Evolutionary conservation across 1,139 yeast species (phyloP).

Genomic region (Saccharomyces hybrid): DNA sequence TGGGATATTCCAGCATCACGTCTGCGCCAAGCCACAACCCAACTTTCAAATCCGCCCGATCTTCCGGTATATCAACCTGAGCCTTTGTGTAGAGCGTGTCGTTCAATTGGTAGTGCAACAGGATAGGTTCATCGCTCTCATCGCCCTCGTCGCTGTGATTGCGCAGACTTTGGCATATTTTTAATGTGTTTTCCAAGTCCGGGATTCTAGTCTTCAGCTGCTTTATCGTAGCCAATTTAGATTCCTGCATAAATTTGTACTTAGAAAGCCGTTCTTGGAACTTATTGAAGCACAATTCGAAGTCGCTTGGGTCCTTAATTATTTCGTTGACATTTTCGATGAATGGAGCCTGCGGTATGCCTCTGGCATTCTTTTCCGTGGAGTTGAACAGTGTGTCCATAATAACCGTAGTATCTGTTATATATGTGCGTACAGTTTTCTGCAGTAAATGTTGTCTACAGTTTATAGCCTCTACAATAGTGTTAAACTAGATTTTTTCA

Average conservation of each 20-base stretch:
- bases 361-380: conserved; percentile 64
- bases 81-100: conserved; percentile 90
- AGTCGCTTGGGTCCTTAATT: conserved; percentile 62
- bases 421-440: not conserved
- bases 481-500: not conserved
- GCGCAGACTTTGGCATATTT: conserved; percentile 56
- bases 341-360: conserved; percentile 95
- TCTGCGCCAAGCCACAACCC: conserved; percentile 95
- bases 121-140: conserved; percentile 44
- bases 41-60: conserved; percentile 48
- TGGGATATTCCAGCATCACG: conserved; percentile 91
- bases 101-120: conserved; percentile 68
- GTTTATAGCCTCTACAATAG: not conserved
- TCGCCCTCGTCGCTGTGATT: conserved; percentile 35
- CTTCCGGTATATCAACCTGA: conserved; percentile 36
- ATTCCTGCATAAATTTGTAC: conserved; percentile 81
- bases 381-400: conserved; percentile 30
- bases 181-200: conserved; percentile 77
- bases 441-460: not conserved
- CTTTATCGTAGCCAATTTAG: conserved; percentile 59
- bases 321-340: conserved; percentile 75
- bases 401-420: not conserved
- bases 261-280: conserved; percentile 75
- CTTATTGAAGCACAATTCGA: conserved; percentile 55
- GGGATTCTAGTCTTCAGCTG: conserved; percentile 75